Conservation (phyloP, 441 rosid species). For the Eutrema salsugineum region DNA sequence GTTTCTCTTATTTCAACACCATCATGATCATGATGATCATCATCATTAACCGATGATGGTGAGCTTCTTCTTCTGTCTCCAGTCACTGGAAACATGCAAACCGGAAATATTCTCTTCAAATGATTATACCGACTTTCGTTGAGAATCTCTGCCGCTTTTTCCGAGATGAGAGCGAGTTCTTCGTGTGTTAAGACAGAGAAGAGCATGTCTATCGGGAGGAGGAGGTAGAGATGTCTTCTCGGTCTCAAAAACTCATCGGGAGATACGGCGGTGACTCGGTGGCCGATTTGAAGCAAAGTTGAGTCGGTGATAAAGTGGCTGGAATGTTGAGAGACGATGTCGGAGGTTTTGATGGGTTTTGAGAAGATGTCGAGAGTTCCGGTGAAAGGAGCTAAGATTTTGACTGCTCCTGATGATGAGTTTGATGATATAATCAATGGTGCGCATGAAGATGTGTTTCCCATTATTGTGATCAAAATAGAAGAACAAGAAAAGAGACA, state of each 20-base stretch:
- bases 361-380: slow-evolving; percentile 25
- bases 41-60: slow-evolving; percentile 3
- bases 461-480: slow-evolving; percentile 24
- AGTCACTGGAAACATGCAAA: slow-evolving; percentile 24
- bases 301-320: slow-evolving; percentile 28
- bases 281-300: slow-evolving; percentile 26
- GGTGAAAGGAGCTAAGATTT: slow-evolving; percentile 30
- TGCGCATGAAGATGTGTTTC: slow-evolving; percentile 36
- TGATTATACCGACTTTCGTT: slow-evolving; percentile 25
- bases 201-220: slow-evolving; percentile 32
- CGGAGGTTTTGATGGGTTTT: slow-evolving; percentile 30
- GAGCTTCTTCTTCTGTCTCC: slow-evolving; percentile 27
- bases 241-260: slow-evolving; percentile 17
- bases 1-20: slow-evolving; percentile 21
- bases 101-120: slow-evolving; percentile 34
- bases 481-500: not conserved
- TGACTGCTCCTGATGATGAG: slow-evolving; percentile 25
- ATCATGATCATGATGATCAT: not conserved
- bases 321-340: slow-evolving; percentile 22
- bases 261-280: slow-evolving; percentile 28
- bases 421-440: slow-evolving; percentile 20
- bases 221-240: slow-evolving; percentile 27
- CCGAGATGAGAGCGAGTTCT: slow-evolving; percentile 29
- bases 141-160: slow-evolving; percentile 27
- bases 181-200: slow-evolving; percentile 36